Conservation (phyloP, 108 stramenopile species). For the Cyclotella distinguenda region DNA sequence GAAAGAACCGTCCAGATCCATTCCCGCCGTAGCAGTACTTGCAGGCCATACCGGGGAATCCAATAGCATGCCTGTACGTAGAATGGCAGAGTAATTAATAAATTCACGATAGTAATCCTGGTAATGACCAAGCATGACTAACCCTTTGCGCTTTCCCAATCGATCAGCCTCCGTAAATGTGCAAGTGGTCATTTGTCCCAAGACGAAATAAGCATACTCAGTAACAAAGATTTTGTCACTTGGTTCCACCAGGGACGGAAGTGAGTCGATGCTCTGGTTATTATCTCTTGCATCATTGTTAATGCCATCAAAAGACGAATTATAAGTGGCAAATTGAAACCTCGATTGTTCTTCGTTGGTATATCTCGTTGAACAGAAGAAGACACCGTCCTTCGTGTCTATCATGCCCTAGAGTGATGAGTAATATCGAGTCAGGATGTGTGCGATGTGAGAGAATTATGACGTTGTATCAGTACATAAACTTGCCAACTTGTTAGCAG, state of each 20-base stretch:
- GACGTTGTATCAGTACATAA: no score
- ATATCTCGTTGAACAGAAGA: conserved; percentile 22
- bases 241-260: conserved; percentile 29
- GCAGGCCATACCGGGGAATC: conserved; percentile 47
- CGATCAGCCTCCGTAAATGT: conserved; percentile 48
- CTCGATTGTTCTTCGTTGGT: neutral
- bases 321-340: neutral
- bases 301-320: neutral
- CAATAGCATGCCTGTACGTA: conserved; percentile 10
- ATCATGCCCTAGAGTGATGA: conserved; percentile 23
- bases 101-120: neutral
- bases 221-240: conserved; percentile 39
- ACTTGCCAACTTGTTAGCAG: conserved; percentile 38
- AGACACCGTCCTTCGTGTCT: conserved; percentile 34
- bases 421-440: neutral
- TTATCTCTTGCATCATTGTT: neutral
- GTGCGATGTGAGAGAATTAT: neutral
- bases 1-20: conserved; percentile 46
- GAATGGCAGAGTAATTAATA: neutral
- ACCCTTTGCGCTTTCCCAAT: conserved; percentile 46
- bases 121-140: neutral
- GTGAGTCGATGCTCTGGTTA: neutral
- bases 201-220: conserved; percentile 44
- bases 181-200: conserved; percentile 48
- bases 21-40: conserved; percentile 42